Conservation (phyloP, 306 rosid species). For the Prosopis cineraria region DNA sequence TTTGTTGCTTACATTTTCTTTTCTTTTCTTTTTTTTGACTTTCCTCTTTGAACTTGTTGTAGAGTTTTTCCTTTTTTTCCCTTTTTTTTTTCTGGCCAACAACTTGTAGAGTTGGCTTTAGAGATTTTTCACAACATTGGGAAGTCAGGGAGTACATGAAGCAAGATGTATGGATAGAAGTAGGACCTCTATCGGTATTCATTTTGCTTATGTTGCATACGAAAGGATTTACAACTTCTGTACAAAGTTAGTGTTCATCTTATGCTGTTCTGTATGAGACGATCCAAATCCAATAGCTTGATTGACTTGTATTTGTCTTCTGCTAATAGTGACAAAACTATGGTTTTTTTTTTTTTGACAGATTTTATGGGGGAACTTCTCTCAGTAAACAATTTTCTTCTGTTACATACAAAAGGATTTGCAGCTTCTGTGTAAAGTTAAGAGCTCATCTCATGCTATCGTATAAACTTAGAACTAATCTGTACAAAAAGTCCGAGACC, state of each 20-base stretch:
- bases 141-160: slow-evolving; percentile 46
- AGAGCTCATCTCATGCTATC: slow-evolving; percentile 27
- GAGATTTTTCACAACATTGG: slow-evolving; percentile 57
- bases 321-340: neutral
- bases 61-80: slow-evolving; percentile 47
- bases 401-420: slow-evolving; percentile 42
- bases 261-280: slow-evolving; percentile 8
- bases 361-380: neutral
- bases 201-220: slow-evolving; percentile 41
- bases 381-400: slow-evolving; percentile 28
- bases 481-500: neutral
- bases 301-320: neutral
- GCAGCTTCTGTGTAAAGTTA: slow-evolving; percentile 40
- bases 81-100: neutral
- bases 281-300: neutral
- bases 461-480: neutral
- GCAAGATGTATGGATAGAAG: slow-evolving; percentile 40
- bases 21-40: too few species aligned
- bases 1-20: slow-evolving; percentile 50
- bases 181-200: slow-evolving; percentile 32
- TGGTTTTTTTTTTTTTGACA: too few species aligned
- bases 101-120: slow-evolving; percentile 63
- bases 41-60: slow-evolving; percentile 49
- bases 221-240: slow-evolving; percentile 46
- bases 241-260: slow-evolving; percentile 34